Evolutionary conservation across 768 basidiomycete species (phyloP).

Genomic region (Lactarius psammicola): DNA sequence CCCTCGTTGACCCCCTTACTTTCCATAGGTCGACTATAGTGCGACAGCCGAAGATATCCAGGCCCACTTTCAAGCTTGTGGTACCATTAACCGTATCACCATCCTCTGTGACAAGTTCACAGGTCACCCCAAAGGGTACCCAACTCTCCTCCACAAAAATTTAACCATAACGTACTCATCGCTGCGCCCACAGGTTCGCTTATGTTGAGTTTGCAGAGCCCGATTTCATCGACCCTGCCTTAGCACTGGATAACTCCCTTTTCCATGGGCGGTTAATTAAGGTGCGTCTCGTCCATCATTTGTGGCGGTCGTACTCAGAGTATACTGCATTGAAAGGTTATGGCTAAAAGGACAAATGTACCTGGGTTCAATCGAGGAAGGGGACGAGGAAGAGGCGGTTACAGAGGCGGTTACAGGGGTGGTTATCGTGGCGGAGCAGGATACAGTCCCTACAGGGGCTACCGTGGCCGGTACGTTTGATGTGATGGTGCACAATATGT

Average conservation of each 20-base stretch:
- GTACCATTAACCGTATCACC: conserved; percentile 97
- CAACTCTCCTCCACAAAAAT: too few species aligned
- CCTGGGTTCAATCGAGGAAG: conserved; percentile 88
- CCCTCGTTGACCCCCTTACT: not conserved
- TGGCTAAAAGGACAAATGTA: conserved; percentile 92
- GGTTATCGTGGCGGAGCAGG: conserved; percentile 61
- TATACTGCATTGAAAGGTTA: conserved; percentile 57
- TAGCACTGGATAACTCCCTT: conserved; percentile 93
- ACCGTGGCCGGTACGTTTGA: conserved; percentile 67
- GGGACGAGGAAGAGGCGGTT: conserved; percentile 56
- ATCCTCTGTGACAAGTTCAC: conserved; percentile 99
- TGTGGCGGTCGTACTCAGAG: not conserved
- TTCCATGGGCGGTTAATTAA: conserved; percentile 93
- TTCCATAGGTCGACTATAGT: conserved; percentile 85
- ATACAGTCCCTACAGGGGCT: conserved; percentile 60
- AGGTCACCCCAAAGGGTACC: conserved; percentile 95
- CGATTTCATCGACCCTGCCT: conserved; percentile 83
- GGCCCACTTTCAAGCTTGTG: conserved; percentile 94
- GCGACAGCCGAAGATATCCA: conserved; percentile 99
- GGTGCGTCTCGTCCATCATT: conserved; percentile 46
- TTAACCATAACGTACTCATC: conserved; percentile 22
- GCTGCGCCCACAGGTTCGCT: conserved; percentile 64
- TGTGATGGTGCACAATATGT: not conserved
- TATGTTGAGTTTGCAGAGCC: conserved; percentile 98
- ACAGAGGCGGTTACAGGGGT: conserved; percentile 51